Conservation (phyloP, 2,329 filamentous ascomycete genomes). For the Beauveria rudraprayagi region DNA sequence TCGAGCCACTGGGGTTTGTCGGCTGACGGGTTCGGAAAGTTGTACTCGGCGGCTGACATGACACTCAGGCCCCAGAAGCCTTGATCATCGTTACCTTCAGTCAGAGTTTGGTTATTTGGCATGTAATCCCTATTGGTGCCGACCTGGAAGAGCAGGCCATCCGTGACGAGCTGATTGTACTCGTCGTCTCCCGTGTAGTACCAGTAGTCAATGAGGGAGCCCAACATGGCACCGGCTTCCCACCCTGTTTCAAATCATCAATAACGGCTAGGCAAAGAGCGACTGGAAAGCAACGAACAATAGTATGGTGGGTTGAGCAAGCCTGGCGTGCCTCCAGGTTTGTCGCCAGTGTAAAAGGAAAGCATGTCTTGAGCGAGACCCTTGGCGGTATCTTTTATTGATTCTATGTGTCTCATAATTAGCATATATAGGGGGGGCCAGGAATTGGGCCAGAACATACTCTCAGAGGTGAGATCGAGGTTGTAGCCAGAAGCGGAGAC, state of each 20-base stretch:
- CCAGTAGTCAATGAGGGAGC: constrained; percentile 65
- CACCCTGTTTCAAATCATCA: constrained; percentile 39
- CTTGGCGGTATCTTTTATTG: constrained; percentile 40
- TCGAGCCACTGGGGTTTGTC: constrained; percentile 61
- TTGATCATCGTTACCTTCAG: constrained; percentile 65
- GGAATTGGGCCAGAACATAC: background rate
- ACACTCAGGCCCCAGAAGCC: constrained; percentile 82
- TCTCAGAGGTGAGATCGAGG: background rate
- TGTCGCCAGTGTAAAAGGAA: constrained; percentile 35
- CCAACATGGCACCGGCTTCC: constrained; percentile 66
- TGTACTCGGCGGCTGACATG: constrained; percentile 69
- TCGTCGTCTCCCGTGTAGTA: constrained; percentile 57
- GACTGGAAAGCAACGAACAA: constrained; percentile 39
- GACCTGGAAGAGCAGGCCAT: constrained; percentile 54
- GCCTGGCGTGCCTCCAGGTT: constrained; percentile 42
- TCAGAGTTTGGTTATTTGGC: constrained; percentile 56
- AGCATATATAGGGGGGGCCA: background rate
- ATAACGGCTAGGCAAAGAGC: constrained; percentile 18
- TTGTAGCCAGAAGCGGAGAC: constrained; percentile 4
- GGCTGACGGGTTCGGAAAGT: constrained; percentile 59
- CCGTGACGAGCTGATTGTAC: constrained; percentile 52
- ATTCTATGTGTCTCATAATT: constrained; percentile 29
- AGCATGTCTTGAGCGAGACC: constrained; percentile 44
- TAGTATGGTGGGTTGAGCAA: constrained; percentile 47
- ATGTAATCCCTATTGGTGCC: constrained; percentile 55